Base-by-base conservation (phyloP, 2,329 filamentous ascomycete species). In the Acarospora socialis region DNA sequence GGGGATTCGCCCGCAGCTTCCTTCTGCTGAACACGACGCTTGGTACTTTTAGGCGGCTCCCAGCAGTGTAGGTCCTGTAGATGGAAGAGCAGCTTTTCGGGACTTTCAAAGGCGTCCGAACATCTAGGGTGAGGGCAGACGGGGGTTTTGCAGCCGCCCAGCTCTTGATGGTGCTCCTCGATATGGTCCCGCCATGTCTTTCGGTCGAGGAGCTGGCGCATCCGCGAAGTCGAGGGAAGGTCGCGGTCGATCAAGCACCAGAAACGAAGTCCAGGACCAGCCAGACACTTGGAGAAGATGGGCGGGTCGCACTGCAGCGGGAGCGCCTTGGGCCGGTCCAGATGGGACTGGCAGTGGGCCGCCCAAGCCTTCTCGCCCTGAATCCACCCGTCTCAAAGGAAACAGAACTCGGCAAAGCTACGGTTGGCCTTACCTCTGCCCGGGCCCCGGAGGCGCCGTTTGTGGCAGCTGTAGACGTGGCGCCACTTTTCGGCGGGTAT, bases 81-180 rank as follows among this genome's bases (percentile, higher is more conserved):
- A 29, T 35, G 22, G 28, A 35, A 35, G 14, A 36, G 38, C 30
- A 42, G 21, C 33, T 42, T 15, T 36, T 41, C 25, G 24, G 35
- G 35, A 28, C 19, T 38, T 33, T 21, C 25, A 26, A 42, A 42
- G 32, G 21, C 33, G 21, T 38, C 28, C 20, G 29, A 20, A 34
- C 30, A 42, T 26, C 28, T 36, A 28, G 30, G 26, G 37, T 38
- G 17, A 36, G 21, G 25, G 36, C 35, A 42, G 33, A 32, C 36
- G 17, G 23, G 28, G 30, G 25, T 31, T 36, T 17, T 38, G 26
- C 24, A 20, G 22, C 23, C 28, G 21, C 37, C 30, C 15, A 41
- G 32, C 3, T 25, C 26, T 19, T 37, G 16, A 32, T 37, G 28
- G 22, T 42, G 24, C 14, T 34, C n/a, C 19, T 34, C 32, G 24